Conservation (phyloP, 2,329 filamentous ascomycete species). For the Leptosphaerulina australis region DNA sequence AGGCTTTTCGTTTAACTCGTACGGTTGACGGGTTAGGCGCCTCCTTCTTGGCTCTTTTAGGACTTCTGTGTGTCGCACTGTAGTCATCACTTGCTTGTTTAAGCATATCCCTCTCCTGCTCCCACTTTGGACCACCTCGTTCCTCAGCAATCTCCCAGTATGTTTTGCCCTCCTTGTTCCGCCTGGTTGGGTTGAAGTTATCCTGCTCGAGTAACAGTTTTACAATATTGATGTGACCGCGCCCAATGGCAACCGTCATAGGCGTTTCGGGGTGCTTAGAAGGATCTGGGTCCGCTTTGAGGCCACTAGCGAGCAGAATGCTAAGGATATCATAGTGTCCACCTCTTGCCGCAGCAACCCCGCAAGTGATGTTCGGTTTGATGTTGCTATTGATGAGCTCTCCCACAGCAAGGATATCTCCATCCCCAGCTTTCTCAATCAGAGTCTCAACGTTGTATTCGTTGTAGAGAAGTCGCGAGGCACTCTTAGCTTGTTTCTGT, state of each 20-base stretch:
- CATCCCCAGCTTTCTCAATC: slow-evolving; percentile 55
- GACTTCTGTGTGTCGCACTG: slow-evolving; percentile 40
- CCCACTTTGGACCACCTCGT: slow-evolving; percentile 84
- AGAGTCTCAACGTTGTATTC: slow-evolving; percentile 57
- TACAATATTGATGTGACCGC: slow-evolving; percentile 83
- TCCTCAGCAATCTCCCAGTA: slow-evolving; percentile 88
- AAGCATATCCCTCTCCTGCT: slow-evolving; percentile 81
- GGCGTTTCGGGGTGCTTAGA: slow-evolving; percentile 89
- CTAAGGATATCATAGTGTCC: slow-evolving; percentile 89
- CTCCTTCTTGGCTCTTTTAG: slow-evolving; percentile 44
- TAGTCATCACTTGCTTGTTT: slow-evolving; percentile 74
- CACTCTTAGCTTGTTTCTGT: slow-evolving; percentile 45
- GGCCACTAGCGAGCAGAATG: slow-evolving; percentile 61
- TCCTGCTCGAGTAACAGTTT: slow-evolving; percentile 77
- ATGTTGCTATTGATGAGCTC: slow-evolving; percentile 56
- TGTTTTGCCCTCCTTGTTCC: slow-evolving; percentile 73
- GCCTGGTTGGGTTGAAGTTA: slow-evolving; percentile 80
- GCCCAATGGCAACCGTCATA: slow-evolving; percentile 91
- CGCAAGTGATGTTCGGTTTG: slow-evolving; percentile 77
- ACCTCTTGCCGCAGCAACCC: slow-evolving; percentile 89
- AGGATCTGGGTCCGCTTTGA: slow-evolving; percentile 60
- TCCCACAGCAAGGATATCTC: slow-evolving; percentile 56
- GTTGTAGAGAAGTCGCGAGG: slow-evolving; percentile 55
- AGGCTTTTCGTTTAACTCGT: slow-evolving; percentile 42
- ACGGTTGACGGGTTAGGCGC: slow-evolving; percentile 32